Base-by-base conservation (phyloP, 192 early-diverging fungal genomes). In the Backusella tuberculispora region DNA sequence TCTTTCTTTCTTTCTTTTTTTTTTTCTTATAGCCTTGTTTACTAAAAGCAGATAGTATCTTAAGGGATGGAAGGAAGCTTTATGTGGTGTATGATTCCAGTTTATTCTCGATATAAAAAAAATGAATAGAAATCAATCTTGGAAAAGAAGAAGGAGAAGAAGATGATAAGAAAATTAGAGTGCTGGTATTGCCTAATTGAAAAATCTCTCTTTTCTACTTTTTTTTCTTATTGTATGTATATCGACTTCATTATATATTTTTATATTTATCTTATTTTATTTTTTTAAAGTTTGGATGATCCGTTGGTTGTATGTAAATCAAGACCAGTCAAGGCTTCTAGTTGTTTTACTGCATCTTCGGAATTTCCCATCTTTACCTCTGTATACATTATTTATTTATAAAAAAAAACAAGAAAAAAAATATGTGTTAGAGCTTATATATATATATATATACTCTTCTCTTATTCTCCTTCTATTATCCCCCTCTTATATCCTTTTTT, bases 301-400 rank as follows among this genome's bases (percentile, higher is more conserved):
- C 9, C n/a, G 42, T 69, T 73, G 43, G 74, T 69, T 19, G 75
- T 74, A 40, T 48, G 45, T 24, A 73, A 63, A 73, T 73, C 72
- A 19, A 73, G 43, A 26, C 83, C 85, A 19, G 83, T 48, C 13
- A 83, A 24, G 14, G 44, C 2, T 66, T 88, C 85, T n/a, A 90
- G 74, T 69, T 86, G 38, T 73, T 81, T 56, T 19, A 90, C 78
- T 17, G 89, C 89, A 48, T 87, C 75, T 26, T 77, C 64, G 9
- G 85, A 81, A 29, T 81, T 77, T 6, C 87, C 88, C 13, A 90
- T 71, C 44, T 84, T 73, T 26, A 90, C 89, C 37, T 80, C 79
- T 80, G 38, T 44, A 73, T 24, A 69, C 40, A 68, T 48, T 60
- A 34, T 34, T 34, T 34, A 34, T 34, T 34, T 34, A 19, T 66